Percentiles rank a stretch among this genome's conserved stretches.
Evolutionary conservation across 169 alveolate species (phyloP).

Genomic region (Plasmodium gallinaceum): DNA sequence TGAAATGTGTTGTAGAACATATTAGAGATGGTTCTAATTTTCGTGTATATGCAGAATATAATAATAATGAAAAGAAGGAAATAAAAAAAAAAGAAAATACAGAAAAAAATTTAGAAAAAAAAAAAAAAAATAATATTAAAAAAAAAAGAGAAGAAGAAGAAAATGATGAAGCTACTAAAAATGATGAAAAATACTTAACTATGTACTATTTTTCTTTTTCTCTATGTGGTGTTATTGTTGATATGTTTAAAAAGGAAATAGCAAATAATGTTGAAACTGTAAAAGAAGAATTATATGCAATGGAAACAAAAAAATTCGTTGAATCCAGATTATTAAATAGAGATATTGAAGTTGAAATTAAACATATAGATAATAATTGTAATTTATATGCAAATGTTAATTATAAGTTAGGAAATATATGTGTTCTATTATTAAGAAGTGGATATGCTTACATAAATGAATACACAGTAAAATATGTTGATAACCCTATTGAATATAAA

Average conservation of each 20-base stretch:
- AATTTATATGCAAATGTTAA: slow-evolving; percentile 58
- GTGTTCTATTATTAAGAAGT: slow-evolving; percentile 51
- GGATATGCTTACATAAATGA: slow-evolving; percentile 77
- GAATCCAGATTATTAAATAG: slow-evolving; percentile 64
- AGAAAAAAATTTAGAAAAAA: neutral
- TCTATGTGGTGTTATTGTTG: slow-evolving; percentile 64
- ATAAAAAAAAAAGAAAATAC: neutral
- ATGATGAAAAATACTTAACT: slow-evolving; percentile 30
- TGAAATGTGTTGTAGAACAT: slow-evolving; percentile 63
- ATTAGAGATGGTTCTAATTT: slow-evolving; percentile 68
- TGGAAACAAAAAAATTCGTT: slow-evolving; percentile 69
- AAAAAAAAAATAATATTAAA: neutral
- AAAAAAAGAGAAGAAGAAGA: neutral
- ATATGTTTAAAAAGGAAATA: slow-evolving; percentile 74
- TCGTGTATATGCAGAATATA: slow-evolving; percentile 59
- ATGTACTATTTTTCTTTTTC: slow-evolving; percentile 72
- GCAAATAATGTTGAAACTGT: slow-evolving; percentile 62
- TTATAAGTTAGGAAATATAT: slow-evolving; percentile 71
- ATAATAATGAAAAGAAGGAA: slow-evolving; percentile 12
- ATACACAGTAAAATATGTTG: slow-evolving; percentile 65
- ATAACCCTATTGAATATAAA: slow-evolving; percentile 59
- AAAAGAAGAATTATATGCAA: slow-evolving; percentile 66
- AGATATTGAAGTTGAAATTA: slow-evolving; percentile 63
- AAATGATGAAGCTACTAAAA: neutral
- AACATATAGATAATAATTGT: slow-evolving; percentile 59